Base-by-base conservation (phyloP, 495 filamentous ascomycete genomes). In the Lasiosphaeria ovina region DNA sequence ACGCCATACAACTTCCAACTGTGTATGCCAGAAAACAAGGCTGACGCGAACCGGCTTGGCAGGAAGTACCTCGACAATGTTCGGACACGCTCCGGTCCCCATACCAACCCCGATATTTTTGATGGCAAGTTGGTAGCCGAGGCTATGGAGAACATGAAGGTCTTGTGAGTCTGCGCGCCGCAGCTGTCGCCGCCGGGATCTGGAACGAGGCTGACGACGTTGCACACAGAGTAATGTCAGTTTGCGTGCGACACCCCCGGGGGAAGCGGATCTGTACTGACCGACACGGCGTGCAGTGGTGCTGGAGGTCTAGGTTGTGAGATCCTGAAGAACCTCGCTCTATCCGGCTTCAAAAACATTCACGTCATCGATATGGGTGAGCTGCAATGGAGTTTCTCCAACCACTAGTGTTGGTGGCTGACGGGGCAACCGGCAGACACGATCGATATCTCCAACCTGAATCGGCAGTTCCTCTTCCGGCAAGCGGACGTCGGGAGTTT, bases 401-500 rank as follows among this genome's bases (percentile, higher is more conserved):
- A 34, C 24, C 5, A 17, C 55, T 33, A 1, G 55, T 6, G 7
- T 6, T 4, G 31, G 4, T 32, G 35, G 36, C 10, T 12, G n/a
- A 51, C 31, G 4, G 55, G 11, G 12, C n/a, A 45, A 36, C 24
- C 32, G 51, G 36, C n/a, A 62, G 93, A 90, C 63, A 98, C 93
- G 6, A 99, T 99, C 72, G 95, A 99, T 69, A 92, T 99, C 57
- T 96, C 92, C 32, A 99, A 99, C 74, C 83, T 99, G 50, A 99
- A 99, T 72, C 87, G 95, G 31, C 95, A 99, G 70, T 99, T 99
- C 71, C 84, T 99, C 51, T 99, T 99, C 73, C 91, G 95, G 16
- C 81, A 93, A 65, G 78, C 85, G 51, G 95, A 99, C 70, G 93
- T 99, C 32, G 94, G 95, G 38, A 93, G 90, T 64, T 89, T 86